Percentiles rank a stretch among this genome's conserved stretches.
phyloP scores from a whole-genome alignment of 2,329 filamentous ascomycete genomes.

The Botrytis fragariae region DNA sequence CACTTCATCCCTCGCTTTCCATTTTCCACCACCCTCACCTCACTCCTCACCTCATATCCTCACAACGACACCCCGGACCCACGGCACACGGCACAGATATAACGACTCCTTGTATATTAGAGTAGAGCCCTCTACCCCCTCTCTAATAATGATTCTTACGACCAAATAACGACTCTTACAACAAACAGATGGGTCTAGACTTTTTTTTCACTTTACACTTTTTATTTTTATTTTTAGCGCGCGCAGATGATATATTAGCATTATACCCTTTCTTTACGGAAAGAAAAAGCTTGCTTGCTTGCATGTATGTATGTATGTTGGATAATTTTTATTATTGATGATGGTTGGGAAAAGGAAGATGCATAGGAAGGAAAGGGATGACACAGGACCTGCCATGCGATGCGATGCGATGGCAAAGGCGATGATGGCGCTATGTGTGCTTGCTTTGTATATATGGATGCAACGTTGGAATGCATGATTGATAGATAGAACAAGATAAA shows the following conservation, averaged over 20 bases:
- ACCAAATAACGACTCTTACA: neutral
- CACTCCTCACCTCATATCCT: neutral
- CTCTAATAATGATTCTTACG: slow-evolving; percentile 7
- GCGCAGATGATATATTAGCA: slow-evolving; percentile 15
- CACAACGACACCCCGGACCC: neutral
- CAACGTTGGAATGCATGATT: neutral
- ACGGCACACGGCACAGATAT: neutral
- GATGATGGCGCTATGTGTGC: neutral
- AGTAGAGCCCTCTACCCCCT: neutral
- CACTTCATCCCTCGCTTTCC: neutral
- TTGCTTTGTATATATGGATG: slow-evolving; percentile 9
- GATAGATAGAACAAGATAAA: neutral
- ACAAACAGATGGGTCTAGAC: neutral
- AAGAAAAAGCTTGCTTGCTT: slow-evolving; percentile 10
- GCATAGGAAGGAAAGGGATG: neutral
- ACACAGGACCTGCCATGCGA: neutral
- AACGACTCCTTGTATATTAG: slow-evolving; percentile 1
- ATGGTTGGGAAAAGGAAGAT: neutral
- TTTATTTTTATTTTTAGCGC: neutral
- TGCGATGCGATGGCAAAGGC: neutral
- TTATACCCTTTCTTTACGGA: slow-evolving; percentile 21
- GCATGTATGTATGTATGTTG: neutral
- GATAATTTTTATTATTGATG: slow-evolving; percentile 17
- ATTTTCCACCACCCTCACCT: neutral
- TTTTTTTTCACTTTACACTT: neutral